Conservation (phyloP, 371 early-diverging fungal genomes). For the Rhizopus delemar region DNA sequence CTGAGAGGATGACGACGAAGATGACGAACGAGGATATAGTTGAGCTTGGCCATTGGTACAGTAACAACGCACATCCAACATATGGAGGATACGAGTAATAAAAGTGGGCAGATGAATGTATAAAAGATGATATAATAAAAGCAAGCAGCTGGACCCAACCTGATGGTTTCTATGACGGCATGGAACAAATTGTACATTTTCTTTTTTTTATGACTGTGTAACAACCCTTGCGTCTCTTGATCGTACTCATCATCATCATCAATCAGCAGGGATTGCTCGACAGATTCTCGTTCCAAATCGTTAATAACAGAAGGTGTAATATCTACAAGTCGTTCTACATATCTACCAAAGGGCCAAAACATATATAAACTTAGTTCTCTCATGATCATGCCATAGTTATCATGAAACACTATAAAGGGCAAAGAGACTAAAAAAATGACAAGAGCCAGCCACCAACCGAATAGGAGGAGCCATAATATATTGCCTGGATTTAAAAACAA, state of each 20-base stretch:
- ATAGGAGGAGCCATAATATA: constrained; percentile 81
- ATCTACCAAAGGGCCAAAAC: constrained; percentile 94
- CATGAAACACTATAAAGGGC: constrained; percentile 57
- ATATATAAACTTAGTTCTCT: constrained; percentile 76
- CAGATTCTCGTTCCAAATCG: constrained; percentile 18
- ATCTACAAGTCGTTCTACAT: constrained; percentile 65
- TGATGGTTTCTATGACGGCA: constrained; percentile 28
- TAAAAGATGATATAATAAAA: constrained; percentile 63
- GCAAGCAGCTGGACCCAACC: constrained; percentile 62
- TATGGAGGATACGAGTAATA: constrained; percentile 71
- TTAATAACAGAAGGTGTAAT: constrained; percentile 28
- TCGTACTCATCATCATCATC: constrained; percentile 25
- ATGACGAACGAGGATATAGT: constrained; percentile 74
- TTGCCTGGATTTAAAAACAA: constrained; percentile 82
- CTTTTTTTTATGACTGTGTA: constrained; percentile 12
- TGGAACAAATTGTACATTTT: constrained; percentile 22
- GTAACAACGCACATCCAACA: constrained; percentile 90
- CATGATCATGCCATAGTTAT: constrained; percentile 64
- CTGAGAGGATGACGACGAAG: constrained; percentile 80
- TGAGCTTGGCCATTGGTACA: constrained; percentile 94
- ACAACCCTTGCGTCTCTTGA: constrained; percentile 15
- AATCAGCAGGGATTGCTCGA: constrained; percentile 12
- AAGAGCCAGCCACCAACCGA: constrained; percentile 90
- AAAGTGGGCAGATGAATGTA: constrained; percentile 67
- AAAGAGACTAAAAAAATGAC: constrained; percentile 64